Evolutionary conservation across 805 yeast species (phyloP).

Genomic region (Lipomyces yamadae): DNA sequence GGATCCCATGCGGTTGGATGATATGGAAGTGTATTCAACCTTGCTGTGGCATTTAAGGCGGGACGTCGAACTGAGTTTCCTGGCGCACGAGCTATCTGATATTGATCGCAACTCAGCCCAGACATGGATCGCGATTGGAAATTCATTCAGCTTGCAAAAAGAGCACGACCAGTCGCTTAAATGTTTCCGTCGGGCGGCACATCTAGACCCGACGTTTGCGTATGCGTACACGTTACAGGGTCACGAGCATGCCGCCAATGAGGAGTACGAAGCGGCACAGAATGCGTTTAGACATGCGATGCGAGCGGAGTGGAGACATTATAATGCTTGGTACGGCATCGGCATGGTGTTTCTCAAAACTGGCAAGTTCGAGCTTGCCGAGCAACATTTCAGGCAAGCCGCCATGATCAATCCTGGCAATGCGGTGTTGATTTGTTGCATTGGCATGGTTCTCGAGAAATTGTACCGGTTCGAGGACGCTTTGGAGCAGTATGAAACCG

Average conservation of each 20-base stretch:
- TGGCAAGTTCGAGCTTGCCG: constrained; percentile 84
- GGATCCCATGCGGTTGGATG: constrained; percentile 80
- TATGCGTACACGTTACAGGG: constrained; percentile 94
- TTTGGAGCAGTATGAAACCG: constrained; percentile 77
- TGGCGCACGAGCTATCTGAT: constrained; percentile 80
- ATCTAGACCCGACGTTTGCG: constrained; percentile 69
- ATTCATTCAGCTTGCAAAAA: constrained; percentile 76
- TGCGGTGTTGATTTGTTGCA: constrained; percentile 85
- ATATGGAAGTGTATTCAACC: constrained; percentile 91
- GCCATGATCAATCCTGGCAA: constrained; percentile 87
- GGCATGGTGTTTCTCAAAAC: constrained; percentile 90
- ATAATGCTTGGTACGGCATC: constrained; percentile 93
- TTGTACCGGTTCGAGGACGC: constrained; percentile 72
- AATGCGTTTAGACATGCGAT: constrained; percentile 82
- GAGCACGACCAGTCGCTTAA: constrained; percentile 90
- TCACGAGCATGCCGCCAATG: constrained; percentile 85
- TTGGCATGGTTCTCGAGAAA: constrained; percentile 90
- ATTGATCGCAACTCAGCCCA: constrained; percentile 70
- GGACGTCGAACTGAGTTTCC: constrained; percentile 74
- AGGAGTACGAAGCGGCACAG: constrained; percentile 87
- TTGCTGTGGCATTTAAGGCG: constrained; percentile 89
- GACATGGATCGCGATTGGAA: constrained; percentile 92
- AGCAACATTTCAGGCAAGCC: constrained; percentile 85
- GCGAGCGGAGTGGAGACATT: constrained; percentile 76
- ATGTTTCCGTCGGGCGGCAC: constrained; percentile 80